Percentiles rank a stretch among this genome's conserved stretches.
Evolutionary conservation across 345 rosid genomes (phyloP).

Genomic region (Turritis glabra): DNA sequence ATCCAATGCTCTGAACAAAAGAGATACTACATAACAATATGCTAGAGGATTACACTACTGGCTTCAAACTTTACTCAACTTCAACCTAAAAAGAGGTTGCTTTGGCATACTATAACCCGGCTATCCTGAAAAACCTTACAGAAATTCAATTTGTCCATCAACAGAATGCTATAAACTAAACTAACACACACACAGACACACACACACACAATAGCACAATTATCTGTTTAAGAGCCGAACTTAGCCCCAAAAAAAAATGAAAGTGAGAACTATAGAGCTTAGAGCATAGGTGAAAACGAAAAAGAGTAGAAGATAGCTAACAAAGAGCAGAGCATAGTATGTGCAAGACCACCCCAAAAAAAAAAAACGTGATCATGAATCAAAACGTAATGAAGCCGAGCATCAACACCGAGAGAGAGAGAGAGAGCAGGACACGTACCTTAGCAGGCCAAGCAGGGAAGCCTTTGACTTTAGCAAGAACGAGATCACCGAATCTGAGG

Average conservation of each 20-base stretch:
- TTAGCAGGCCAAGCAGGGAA: slow-evolving; percentile 98
- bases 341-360: not conserved
- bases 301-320: too few species aligned
- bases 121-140: too few species aligned
- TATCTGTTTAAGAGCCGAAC: too few species aligned
- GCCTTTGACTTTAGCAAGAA: slow-evolving; percentile 97
- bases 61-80: not conserved
- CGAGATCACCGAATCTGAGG: slow-evolving; percentile 91
- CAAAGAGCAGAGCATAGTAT: not conserved
- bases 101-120: not conserved
- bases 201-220: too few species aligned
- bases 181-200: too few species aligned
- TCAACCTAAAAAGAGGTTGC: not conserved
- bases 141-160: too few species aligned
- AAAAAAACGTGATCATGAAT: not conserved
- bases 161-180: too few species aligned
- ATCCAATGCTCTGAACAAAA: not conserved
- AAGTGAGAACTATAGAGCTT: too few species aligned
- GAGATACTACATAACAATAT: not conserved
- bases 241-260: not conserved
- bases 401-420: not conserved
- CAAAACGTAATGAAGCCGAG: not conserved
- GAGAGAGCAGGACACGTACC: slow-evolving; percentile 43
- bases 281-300: too few species aligned
- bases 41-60: not conserved